phyloP scores from a whole-genome alignment of 208 protist species.

The Trypanosoma mega region DNA sequence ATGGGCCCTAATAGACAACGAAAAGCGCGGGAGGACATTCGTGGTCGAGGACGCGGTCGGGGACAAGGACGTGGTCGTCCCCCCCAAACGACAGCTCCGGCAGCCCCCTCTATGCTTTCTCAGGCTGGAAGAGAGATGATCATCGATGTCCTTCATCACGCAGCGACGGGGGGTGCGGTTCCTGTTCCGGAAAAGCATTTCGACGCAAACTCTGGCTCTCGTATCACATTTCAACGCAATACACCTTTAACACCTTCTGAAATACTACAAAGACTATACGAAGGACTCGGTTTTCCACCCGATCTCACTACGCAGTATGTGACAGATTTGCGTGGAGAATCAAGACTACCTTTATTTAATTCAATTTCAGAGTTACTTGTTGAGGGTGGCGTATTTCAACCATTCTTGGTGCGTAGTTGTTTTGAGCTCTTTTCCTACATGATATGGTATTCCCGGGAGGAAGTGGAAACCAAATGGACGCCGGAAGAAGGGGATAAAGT shows the following conservation, averaged over 20 bases:
- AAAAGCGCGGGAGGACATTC: conserved; percentile 31
- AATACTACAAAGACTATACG: conserved; percentile 71
- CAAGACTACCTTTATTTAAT: conserved; percentile 48
- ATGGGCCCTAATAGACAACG: conserved; percentile 85
- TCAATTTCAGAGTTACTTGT: conserved; percentile 62
- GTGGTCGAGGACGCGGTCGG: conserved; percentile 35
- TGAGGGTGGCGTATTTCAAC: conserved; percentile 58
- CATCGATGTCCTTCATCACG: conserved; percentile 89
- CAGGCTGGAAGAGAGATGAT: conserved; percentile 73
- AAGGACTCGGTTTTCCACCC: conserved; percentile 85
- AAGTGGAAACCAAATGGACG: conserved; percentile 28
- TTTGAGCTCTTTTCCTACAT: conserved; percentile 88
- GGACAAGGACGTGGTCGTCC: conserved; percentile 33
- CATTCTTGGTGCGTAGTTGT: conserved; percentile 77
- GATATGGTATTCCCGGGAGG: conserved; percentile 63
- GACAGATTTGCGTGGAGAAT: conserved; percentile 56
- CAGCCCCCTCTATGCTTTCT: conserved; percentile 71
- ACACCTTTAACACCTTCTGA: conserved; percentile 63
- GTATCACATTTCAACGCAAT: conserved; percentile 83
- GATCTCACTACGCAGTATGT: conserved; percentile 81
- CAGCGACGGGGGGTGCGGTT: conserved; percentile 72
- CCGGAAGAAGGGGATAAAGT: conserved; percentile 59
- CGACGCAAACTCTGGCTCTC: conserved; percentile 46
- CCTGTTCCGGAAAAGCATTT: conserved; percentile 88
- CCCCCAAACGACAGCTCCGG: conserved; percentile 18